phyloP scores from a whole-genome alignment of 768 basidiomycete genomes.

The Galerina sulciceps region DNA sequence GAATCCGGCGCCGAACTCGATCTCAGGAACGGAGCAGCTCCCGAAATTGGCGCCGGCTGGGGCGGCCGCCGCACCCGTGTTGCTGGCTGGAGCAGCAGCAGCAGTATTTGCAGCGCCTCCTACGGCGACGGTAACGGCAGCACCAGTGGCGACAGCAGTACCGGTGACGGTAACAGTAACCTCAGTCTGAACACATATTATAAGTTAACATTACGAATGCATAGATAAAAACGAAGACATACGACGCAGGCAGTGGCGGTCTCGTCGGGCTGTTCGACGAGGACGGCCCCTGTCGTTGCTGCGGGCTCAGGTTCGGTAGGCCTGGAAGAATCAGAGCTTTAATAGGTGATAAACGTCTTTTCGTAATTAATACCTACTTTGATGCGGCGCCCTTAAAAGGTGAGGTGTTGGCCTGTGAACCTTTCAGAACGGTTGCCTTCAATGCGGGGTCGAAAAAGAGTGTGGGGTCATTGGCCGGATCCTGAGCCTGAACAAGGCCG shows the following conservation, averaged over 20 bases:
- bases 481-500: constrained; percentile 56
- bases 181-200: constrained; percentile 22
- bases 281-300: constrained; percentile 1
- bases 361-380: constrained; percentile 16
- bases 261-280: constrained; percentile 10
- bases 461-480: constrained; percentile 53
- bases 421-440: constrained; percentile 44
- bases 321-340: background rate
- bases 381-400: constrained; percentile 39
- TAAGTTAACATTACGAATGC: background rate
- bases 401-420: constrained; percentile 49
- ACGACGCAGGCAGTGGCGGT: constrained; percentile 24
- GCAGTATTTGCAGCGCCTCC: constrained; percentile 27
- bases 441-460: constrained; percentile 54
- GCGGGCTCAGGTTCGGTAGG: background rate
- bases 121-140: constrained; percentile 32
- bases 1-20: constrained; percentile 62
- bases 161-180: constrained; percentile 41
- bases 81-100: constrained; percentile 21
- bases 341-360: background rate
- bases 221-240: constrained; percentile 6
- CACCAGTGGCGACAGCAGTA: constrained; percentile 28
- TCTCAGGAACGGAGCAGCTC: constrained; percentile 57
- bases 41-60: constrained; percentile 50
- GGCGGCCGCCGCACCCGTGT: constrained; percentile 19